Conservation (phyloP, 495 filamentous ascomycete species). For the Hypoxylon intermedium region DNA sequence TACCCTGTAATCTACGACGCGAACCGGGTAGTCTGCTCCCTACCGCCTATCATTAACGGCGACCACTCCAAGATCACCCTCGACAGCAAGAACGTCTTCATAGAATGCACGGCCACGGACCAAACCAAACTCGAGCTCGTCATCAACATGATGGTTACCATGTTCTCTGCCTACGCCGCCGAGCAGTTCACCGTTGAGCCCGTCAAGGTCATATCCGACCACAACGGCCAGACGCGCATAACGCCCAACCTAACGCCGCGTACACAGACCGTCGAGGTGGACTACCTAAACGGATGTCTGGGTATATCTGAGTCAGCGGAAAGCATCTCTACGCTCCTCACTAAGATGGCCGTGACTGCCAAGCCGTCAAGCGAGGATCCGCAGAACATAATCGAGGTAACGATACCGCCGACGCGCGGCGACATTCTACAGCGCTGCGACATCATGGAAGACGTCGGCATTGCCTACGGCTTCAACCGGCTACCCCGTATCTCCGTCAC, state of each 20-base stretch:
- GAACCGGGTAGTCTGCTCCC: conserved; percentile 84
- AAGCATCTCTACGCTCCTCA: conserved; percentile 76
- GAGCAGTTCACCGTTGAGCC: conserved; percentile 94
- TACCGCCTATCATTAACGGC: conserved; percentile 97
- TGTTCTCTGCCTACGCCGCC: conserved; percentile 93
- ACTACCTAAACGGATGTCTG: conserved; percentile 91
- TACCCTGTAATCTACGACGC: conserved; percentile 98
- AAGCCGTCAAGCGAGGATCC: conserved; percentile 69
- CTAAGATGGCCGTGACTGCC: conserved; percentile 84
- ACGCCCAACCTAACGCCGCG: conserved; percentile 80
- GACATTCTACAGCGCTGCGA: conserved; percentile 96
- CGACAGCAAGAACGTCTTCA: conserved; percentile 89
- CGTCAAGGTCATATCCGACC: conserved; percentile 85
- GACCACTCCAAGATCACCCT: conserved; percentile 94
- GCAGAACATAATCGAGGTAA: conserved; percentile 72
- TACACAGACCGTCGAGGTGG: conserved; percentile 78
- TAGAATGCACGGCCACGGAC: conserved; percentile 97
- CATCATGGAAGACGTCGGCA: conserved; percentile 97
- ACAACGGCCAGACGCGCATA: conserved; percentile 82
- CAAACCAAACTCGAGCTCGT: conserved; percentile 96
- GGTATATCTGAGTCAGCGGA: conserved; percentile 75
- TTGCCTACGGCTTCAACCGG: conserved; percentile 95
- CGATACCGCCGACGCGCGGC: conserved; percentile 85
- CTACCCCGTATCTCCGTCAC: conserved; percentile 84
- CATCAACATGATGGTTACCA: conserved; percentile 90